phyloP scores from a whole-genome alignment of 805 yeast species.

The Yamadazyma scolyti region DNA sequence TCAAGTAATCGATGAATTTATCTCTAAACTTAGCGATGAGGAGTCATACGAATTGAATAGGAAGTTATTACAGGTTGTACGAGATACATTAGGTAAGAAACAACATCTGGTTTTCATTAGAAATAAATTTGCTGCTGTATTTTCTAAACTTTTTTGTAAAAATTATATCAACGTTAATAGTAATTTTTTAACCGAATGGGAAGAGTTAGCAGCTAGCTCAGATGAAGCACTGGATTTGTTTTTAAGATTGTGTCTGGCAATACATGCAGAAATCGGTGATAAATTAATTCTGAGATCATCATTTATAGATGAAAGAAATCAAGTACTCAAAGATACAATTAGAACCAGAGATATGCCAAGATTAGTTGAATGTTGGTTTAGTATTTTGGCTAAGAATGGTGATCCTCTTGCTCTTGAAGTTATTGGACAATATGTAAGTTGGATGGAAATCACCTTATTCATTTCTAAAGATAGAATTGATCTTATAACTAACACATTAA shows the following conservation, averaged over 20 bases:
- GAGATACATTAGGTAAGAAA: slow-evolving; percentile 21
- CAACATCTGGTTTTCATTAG: slow-evolving; percentile 30
- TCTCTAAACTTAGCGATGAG: slow-evolving; percentile 41
- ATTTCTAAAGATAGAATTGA: slow-evolving; percentile 57
- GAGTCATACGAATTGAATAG: slow-evolving; percentile 46
- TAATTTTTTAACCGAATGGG: slow-evolving; percentile 29
- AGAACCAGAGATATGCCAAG: slow-evolving; percentile 70
- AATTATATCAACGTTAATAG: slow-evolving; percentile 32
- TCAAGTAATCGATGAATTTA: slow-evolving; percentile 63
- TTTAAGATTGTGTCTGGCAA: slow-evolving; percentile 63
- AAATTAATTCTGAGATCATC: slow-evolving; percentile 73
- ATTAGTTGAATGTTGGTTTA: slow-evolving; percentile 66
- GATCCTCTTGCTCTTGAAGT: slow-evolving; percentile 45
- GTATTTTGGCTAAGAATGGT: slow-evolving; percentile 47
- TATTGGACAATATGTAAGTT: slow-evolving; percentile 83
- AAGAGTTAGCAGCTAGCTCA: slow-evolving; percentile 16
- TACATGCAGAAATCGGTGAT: slow-evolving; percentile 93
- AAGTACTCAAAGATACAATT: slow-evolving; percentile 73
- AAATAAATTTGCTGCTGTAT: slow-evolving; percentile 33
- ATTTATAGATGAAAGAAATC: slow-evolving; percentile 61
- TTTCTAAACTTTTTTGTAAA: slow-evolving; percentile 31
- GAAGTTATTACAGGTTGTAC: slow-evolving; percentile 44
- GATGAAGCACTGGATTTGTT: slow-evolving; percentile 62
- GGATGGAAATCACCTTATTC: slow-evolving; percentile 84
- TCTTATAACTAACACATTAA: slow-evolving; percentile 15